Percentiles rank a stretch among this genome's conserved stretches.
phyloP scores from a whole-genome alignment of 2,329 filamentous ascomycete species.

The Epichloe glyceriae region DNA sequence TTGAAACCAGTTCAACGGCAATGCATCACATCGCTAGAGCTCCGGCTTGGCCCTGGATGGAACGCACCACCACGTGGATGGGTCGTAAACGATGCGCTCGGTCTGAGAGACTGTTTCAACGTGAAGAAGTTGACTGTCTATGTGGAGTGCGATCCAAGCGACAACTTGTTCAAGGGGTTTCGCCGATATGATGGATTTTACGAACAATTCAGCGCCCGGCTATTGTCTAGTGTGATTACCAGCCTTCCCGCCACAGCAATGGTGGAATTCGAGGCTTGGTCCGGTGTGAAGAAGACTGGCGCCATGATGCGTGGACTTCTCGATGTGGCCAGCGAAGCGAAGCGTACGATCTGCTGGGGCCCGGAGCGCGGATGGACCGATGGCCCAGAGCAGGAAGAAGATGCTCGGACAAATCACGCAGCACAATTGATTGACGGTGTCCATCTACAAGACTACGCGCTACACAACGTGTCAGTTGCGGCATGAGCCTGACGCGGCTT shows the following conservation, averaged over 20 bases:
- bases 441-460: constrained; percentile 8
- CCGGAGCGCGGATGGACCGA: constrained; percentile 53
- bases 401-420: neutral
- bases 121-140: constrained; percentile 52
- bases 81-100: constrained; percentile 52
- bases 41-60: constrained; percentile 64
- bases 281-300: constrained; percentile 50
- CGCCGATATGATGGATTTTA: constrained; percentile 55
- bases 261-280: constrained; percentile 59
- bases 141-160: constrained; percentile 59
- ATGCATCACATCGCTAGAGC: constrained; percentile 49
- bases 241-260: constrained; percentile 41
- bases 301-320: constrained; percentile 51
- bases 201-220: constrained; percentile 47
- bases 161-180: constrained; percentile 54
- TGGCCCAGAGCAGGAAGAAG: constrained; percentile 24
- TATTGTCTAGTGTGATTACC: constrained; percentile 44
- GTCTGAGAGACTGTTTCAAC: constrained; percentile 47
- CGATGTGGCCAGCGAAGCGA: constrained; percentile 32
- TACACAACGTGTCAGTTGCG: constrained; percentile 9
- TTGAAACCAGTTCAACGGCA: constrained; percentile 47
- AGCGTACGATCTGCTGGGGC: constrained; percentile 51
- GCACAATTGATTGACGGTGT: constrained; percentile 4
- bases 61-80: constrained; percentile 56
- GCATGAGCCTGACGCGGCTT: constrained; percentile 4